Conservation (phyloP, 2,329 filamentous ascomycete genomes). For the Sphaerulina musiva region DNA sequence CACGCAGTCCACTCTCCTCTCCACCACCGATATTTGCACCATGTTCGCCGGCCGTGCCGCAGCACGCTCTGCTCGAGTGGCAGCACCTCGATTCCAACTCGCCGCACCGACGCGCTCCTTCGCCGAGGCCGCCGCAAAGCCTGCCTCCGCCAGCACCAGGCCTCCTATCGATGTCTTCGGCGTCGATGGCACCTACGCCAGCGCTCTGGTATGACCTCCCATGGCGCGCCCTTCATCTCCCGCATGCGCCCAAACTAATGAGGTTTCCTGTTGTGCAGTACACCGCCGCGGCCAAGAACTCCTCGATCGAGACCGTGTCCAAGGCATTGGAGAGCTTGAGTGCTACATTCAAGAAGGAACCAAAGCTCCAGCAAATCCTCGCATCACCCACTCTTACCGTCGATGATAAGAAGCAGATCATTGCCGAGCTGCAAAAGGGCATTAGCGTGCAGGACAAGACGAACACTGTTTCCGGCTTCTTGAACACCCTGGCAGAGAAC, state of each 20-base stretch:
- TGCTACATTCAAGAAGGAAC: constrained; percentile 69
- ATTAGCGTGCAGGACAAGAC: constrained; percentile 61
- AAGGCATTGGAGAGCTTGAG: constrained; percentile 68
- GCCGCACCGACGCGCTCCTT: constrained; percentile 63
- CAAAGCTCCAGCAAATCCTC: constrained; percentile 72
- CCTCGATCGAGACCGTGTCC: constrained; percentile 75
- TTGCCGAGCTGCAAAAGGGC: constrained; percentile 82
- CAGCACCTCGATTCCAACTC: constrained; percentile 53
- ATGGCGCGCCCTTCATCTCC: not conserved
- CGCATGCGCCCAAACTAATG: not conserved
- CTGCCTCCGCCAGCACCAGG: constrained; percentile 61
- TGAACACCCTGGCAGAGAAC: constrained; percentile 85
- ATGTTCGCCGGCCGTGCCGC: constrained; percentile 54
- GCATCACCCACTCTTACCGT: constrained; percentile 69
- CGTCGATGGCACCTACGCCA: constrained; percentile 92
- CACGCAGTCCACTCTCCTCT: constrained; percentile 7
- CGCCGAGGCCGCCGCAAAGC: constrained; percentile 52
- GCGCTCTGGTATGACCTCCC: constrained; percentile 1
- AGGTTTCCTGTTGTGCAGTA: constrained; percentile 54
- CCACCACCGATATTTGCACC: constrained; percentile 28
- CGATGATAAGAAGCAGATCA: constrained; percentile 76
- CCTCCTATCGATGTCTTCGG: constrained; percentile 89
- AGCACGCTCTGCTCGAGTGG: constrained; percentile 52
- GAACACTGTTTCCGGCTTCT: constrained; percentile 89
- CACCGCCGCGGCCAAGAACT: constrained; percentile 87